These are phyloP conservation scores for Penicillium manginii DNA, from an alignment of 495 filamentous ascomycete genomes.

Conservation along the genomic window DNA sequence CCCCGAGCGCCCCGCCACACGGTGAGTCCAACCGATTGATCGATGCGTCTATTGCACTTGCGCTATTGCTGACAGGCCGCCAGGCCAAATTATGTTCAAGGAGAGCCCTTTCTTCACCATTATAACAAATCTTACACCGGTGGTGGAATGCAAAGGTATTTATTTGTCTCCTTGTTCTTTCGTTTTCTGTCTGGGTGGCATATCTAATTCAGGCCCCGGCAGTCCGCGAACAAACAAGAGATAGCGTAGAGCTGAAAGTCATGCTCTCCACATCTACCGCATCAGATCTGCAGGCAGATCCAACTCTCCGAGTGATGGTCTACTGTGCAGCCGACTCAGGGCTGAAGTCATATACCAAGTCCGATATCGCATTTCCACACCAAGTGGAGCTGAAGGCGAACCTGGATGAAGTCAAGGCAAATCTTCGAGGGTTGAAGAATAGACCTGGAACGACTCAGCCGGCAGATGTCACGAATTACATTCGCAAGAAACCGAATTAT, in stretches of 20 bases:
- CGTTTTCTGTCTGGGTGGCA: conserved; percentile 19
- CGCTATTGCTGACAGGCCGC: neutral
- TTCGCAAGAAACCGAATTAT: conserved; percentile 71
- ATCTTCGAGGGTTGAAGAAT: conserved; percentile 91
- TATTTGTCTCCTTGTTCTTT: neutral
- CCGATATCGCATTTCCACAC: conserved; percentile 85
- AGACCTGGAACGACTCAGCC: conserved; percentile 92
- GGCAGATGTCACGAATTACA: conserved; percentile 79
- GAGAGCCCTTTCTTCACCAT: conserved; percentile 78
- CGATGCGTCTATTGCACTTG: neutral
- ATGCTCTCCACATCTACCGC: conserved; percentile 52
- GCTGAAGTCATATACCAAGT: conserved; percentile 57
- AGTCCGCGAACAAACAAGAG: conserved; percentile 58
- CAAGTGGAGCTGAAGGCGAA: conserved; percentile 93
- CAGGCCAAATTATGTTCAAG: conserved; percentile 62
- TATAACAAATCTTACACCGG: conserved; percentile 60
- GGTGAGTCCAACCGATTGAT: conserved; percentile 19
- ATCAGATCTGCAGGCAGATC: conserved; percentile 54
- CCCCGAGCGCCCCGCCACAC: conserved; percentile 39
- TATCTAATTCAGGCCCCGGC: conserved; percentile 19
- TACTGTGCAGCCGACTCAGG: conserved; percentile 70
- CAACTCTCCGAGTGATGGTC: conserved; percentile 69
- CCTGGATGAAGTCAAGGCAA: conserved; percentile 81
- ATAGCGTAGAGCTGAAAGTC: conserved; percentile 57
- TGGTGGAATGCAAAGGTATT: conserved; percentile 71